A percentile compares a stretch with the other conserved stretches of the same genome.
Conservation (phyloP, 2,329 filamentous ascomycete species). For the Cercospora berteroae region DNA sequence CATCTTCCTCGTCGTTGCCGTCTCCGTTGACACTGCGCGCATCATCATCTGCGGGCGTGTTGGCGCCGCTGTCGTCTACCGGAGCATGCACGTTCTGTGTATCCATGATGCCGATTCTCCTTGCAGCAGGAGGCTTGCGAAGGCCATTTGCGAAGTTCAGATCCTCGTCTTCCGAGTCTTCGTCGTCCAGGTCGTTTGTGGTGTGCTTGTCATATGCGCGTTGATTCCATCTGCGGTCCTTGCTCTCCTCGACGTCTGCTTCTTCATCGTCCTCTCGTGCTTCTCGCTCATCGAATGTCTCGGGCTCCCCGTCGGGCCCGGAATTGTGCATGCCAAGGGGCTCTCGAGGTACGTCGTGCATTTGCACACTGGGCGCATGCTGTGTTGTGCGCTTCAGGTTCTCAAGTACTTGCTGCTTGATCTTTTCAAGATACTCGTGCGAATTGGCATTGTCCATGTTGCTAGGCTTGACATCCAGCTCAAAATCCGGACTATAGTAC, state of each 20-base stretch:
- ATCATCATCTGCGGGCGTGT: constrained; percentile 39
- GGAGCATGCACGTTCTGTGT: constrained; percentile 58
- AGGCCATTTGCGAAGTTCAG: constrained; percentile 71
- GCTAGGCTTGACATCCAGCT: constrained; percentile 66
- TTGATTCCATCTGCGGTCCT: constrained; percentile 78
- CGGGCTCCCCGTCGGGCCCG: constrained; percentile 33
- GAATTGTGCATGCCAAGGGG: constrained; percentile 51
- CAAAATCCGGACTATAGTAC: constrained; percentile 69
- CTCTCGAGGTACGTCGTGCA: constrained; percentile 61
- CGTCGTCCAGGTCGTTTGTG: constrained; percentile 63
- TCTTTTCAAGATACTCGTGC: constrained; percentile 66
- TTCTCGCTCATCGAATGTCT: constrained; percentile 62
- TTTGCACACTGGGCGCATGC: constrained; percentile 60
- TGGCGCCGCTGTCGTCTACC: constrained; percentile 51
- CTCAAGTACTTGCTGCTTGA: constrained; percentile 63
- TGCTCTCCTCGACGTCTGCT: constrained; percentile 79
- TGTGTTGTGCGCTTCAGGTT: constrained; percentile 65
- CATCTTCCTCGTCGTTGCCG: constrained; percentile 20
- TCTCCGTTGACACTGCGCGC: constrained; percentile 35
- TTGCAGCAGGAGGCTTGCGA: constrained; percentile 51
- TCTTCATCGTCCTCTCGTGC: constrained; percentile 68
- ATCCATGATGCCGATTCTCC: constrained; percentile 60
- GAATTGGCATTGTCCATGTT: constrained; percentile 74
- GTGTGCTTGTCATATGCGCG: constrained; percentile 78
- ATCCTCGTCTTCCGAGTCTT: constrained; percentile 89